Evolutionary conservation across 441 rosid genomes (phyloP), one percentile per base, ranked within the genome.

Genomic region (Raphanus hybrid): DNA sequence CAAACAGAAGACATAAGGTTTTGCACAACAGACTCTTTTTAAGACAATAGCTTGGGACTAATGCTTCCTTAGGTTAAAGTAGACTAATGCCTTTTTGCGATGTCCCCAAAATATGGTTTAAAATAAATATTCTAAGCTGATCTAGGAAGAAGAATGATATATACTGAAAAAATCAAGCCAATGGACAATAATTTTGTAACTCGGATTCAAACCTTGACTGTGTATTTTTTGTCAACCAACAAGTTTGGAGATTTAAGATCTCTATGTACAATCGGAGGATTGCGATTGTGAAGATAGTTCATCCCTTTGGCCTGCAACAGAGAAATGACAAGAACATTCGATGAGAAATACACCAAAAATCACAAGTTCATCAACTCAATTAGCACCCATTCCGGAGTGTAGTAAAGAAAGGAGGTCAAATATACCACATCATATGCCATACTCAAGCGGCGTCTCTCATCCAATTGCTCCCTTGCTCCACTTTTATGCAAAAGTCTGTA

Each of bases 381-480:
- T 32, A 2, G n/a, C 27, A 55, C 16, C 69, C 26, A 69, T 41
- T 29, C 34, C 34, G 6, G 34, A 29, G 34, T 29, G 34, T 23
- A 2, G 34, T 29, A 29, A 5, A 29, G 4, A 5, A 29, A 29
- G 34, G 5, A 26, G 12, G 58, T 18, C 37, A 83, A 74, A 69
- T 86, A 83, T 80, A 94, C 99, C 92, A 96, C 99, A 87, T 96
- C 99, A 77, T 87, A 92, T 8, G 99, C 99, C 99, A 96, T 96
- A 81, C 84, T 91, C 84, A 88, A 84, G 61, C 97, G 86, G 12
- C 99, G 94, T 73, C 95, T 88, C 85, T 89, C 96, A 85, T 94
- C 99, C 88, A 92, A 83, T 48, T 74, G 86, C 79, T 94, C 99
- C 78, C 88, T 87, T 39, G 84, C 93, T 74, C 92, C 94, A 78